Percentiles rank a stretch among this genome's conserved stretches.
Evolutionary conservation across 2,329 filamentous ascomycete species (phyloP).

Genomic region (Chalara sp.): DNA sequence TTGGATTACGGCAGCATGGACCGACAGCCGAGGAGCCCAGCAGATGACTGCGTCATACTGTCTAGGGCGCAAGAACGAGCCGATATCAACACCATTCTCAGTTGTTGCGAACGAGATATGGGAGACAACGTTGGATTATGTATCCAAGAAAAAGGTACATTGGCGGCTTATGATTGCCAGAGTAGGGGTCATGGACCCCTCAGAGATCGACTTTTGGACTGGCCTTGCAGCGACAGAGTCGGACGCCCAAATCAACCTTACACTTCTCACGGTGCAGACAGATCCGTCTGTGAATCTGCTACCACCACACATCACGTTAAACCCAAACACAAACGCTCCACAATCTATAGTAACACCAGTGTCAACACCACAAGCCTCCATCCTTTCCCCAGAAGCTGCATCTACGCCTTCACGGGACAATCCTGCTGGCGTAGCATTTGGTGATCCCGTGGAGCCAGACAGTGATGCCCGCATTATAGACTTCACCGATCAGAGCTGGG

Average conservation of each 20-base stretch:
- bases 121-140: slow-evolving; percentile 68
- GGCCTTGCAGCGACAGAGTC: slow-evolving; percentile 45
- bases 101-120: slow-evolving; percentile 72
- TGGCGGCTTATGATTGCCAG: slow-evolving; percentile 75
- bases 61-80: slow-evolving; percentile 51
- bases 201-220: slow-evolving; percentile 57
- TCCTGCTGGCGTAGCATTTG: slow-evolving; percentile 23
- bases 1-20: slow-evolving; percentile 79
- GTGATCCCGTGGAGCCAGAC: slow-evolving; percentile 46
- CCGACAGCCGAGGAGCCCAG: slow-evolving; percentile 66
- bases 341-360: slow-evolving; percentile 50
- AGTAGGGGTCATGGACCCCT: slow-evolving; percentile 58
- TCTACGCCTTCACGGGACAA: slow-evolving; percentile 18
- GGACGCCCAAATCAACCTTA: slow-evolving; percentile 44
- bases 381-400: slow-evolving; percentile 53
- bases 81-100: slow-evolving; percentile 44
- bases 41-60: slow-evolving; percentile 71
- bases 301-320: slow-evolving; percentile 44
- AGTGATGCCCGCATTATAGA: slow-evolving; percentile 66
- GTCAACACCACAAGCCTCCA: slow-evolving; percentile 52
- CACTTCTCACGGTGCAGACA: slow-evolving; percentile 59
- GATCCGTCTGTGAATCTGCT: slow-evolving; percentile 57
- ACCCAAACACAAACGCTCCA: slow-evolving; percentile 35
- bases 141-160: slow-evolving; percentile 61
- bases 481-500: slow-evolving; percentile 69